Conservation (phyloP, 1,139 yeast species). For the Saccharomyces hybrid region DNA sequence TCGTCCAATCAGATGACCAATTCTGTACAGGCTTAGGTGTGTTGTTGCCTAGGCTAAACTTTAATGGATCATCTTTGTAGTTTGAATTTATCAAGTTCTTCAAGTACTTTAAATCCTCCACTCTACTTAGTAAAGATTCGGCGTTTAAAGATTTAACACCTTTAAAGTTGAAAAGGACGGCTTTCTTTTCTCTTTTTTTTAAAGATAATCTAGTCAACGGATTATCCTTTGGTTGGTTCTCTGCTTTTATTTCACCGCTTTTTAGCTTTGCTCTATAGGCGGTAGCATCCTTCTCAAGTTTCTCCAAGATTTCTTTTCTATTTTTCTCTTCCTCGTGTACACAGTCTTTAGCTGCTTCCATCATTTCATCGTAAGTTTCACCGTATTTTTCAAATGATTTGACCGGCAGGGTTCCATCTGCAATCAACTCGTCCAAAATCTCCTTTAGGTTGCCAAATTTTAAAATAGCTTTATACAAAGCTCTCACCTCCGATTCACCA, state of each 20-base stretch:
- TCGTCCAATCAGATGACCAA: conserved; percentile 87
- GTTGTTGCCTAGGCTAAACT: conserved; percentile 46
- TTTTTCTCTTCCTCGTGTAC: conserved; percentile 61
- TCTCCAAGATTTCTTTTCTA: conserved; percentile 47
- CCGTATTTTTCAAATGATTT: conserved; percentile 79
- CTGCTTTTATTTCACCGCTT: conserved; percentile 35
- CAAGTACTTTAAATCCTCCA: conserved; percentile 67
- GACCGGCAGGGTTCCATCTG: conserved; percentile 76
- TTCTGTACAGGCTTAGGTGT: conserved; percentile 76
- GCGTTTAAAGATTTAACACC: conserved; percentile 90
- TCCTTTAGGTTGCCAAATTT: conserved; percentile 73
- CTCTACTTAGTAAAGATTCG: conserved; percentile 74
- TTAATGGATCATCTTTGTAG: conserved; percentile 43
- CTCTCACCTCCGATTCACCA: conserved; percentile 81
- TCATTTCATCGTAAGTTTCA: conserved; percentile 65
- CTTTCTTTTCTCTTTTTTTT: conserved; percentile 73
- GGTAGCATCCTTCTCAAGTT: conserved; percentile 53
- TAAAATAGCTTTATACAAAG: conserved; percentile 74
- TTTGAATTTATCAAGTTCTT: conserved; percentile 34
- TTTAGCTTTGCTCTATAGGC: conserved; percentile 44
- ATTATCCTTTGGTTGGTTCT: conserved; percentile 27
- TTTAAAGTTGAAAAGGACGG: conserved; percentile 79
- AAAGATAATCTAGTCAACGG: conserved; percentile 44
- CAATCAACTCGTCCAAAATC: conserved; percentile 82
- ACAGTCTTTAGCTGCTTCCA: conserved; percentile 51